phyloP scores from a whole-genome alignment of 1,284 basidiomycete genomes.

The Coniophora puteana region DNA sequence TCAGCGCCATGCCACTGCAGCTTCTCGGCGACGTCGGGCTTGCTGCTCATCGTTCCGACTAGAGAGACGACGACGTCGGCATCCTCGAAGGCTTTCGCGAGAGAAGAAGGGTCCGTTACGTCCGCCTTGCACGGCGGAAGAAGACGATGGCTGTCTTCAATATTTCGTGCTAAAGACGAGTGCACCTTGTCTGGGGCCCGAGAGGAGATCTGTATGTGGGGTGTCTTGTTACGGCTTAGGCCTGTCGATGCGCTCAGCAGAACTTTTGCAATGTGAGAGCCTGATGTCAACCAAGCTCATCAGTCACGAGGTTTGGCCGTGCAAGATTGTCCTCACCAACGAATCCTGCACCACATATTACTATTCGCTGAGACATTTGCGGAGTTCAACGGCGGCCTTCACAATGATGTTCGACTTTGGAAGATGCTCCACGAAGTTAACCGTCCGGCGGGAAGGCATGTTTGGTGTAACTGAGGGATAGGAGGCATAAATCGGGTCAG shows the following conservation, averaged over 20 bases:
- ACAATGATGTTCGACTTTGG: too few species aligned
- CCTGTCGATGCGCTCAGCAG: conserved; percentile 26
- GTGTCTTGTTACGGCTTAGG: too few species aligned
- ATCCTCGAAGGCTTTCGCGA: conserved; percentile 44
- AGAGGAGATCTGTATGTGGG: conserved; percentile 52
- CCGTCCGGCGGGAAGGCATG: too few species aligned
- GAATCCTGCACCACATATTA: conserved; percentile 19
- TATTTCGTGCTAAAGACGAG: conserved; percentile 23
- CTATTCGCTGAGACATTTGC: conserved; percentile 13
- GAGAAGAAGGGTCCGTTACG: conserved; percentile 45
- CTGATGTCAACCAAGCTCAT: conserved; percentile 26
- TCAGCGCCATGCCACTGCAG: conserved; percentile 63
- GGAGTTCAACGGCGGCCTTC: too few species aligned
- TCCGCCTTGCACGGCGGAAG: conserved; percentile 49
- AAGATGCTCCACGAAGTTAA: too few species aligned
- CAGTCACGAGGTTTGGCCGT: conserved; percentile 1
- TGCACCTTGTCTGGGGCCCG: conserved; percentile 43
- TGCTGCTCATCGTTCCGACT: conserved; percentile 61
- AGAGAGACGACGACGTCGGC: conserved; percentile 59
- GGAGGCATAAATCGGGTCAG: too few species aligned
- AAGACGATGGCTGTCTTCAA: conserved; percentile 24
- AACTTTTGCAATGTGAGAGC: conserved; percentile 51
- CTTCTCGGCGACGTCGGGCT: conserved; percentile 48
- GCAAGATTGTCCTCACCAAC: conserved; percentile 14
- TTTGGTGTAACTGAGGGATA: too few species aligned